Percentiles rank a stretch among this genome's conserved stretches.
Evolutionary conservation across 495 filamentous ascomycete species (phyloP).

Genomic region (Rostrohypoxylon terebratum): DNA sequence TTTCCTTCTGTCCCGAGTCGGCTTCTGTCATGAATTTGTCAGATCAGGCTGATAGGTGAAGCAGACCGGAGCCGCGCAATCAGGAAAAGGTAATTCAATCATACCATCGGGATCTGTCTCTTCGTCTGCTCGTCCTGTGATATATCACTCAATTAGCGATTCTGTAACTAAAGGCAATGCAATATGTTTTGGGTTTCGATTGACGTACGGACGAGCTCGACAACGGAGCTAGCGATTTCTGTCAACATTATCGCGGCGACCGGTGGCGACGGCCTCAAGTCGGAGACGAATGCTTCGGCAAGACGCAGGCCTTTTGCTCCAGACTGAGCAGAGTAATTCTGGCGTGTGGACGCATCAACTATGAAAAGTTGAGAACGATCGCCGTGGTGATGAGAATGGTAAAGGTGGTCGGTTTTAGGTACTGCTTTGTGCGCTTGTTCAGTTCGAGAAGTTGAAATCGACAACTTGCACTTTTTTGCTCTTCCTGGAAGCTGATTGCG

Average conservation of each 20-base stretch:
- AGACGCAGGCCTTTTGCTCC: constrained; percentile 37
- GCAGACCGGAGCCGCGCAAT: constrained; percentile 20
- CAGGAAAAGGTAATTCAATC: constrained; percentile 18
- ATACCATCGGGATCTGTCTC: constrained; percentile 65
- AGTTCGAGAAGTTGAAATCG: constrained; percentile 41
- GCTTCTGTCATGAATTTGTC: constrained; percentile 51
- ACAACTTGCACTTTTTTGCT: constrained; percentile 46
- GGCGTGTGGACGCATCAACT: constrained; percentile 46
- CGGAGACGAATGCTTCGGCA: constrained; percentile 31
- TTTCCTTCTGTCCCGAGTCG: constrained; percentile 78
- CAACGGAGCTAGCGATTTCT: constrained; percentile 53
- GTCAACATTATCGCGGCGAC: constrained; percentile 48
- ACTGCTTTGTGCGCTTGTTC: constrained; percentile 29
- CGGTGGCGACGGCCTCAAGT: constrained; percentile 30
- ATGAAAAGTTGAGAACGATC: not conserved
- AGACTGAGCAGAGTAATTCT: constrained; percentile 36
- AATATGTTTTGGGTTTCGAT: not conserved
- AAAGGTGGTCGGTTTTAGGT: constrained; percentile 1
- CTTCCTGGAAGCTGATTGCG: constrained; percentile 39
- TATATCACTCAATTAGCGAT: constrained; percentile 39
- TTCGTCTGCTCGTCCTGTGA: constrained; percentile 60
- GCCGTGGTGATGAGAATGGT: not conserved
- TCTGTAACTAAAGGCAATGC: not conserved
- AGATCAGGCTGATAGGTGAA: constrained; percentile 32
- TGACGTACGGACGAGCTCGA: constrained; percentile 58